Evolutionary conservation across 2,329 filamentous ascomycete species (phyloP), one percentile per base, ranked within the genome.

Genomic region (Fusarium nematophilum): DNA sequence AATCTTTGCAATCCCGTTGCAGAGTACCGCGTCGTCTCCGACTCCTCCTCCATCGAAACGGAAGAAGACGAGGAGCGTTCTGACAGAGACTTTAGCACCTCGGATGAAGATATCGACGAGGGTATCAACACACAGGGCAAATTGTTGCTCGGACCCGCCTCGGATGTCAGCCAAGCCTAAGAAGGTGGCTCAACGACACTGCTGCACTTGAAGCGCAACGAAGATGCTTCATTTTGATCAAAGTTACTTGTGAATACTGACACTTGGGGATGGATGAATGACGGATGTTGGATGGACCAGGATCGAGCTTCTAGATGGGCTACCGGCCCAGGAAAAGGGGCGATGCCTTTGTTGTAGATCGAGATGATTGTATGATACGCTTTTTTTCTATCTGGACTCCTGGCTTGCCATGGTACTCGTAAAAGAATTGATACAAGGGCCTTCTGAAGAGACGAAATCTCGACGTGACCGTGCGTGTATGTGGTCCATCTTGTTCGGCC

Each of bases 21-120:
- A 72, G 70, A 72, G 37, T 69, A 65, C 27, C 49, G 59, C 26
- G 29, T 54, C 15, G 17, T 66, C 18, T 38, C 50, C 18, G 55
- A 68, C 30, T 38, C 53, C 21, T 68, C 58, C 14, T 62, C 55
- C 8, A 10, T 44, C 9, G 23, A 36, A 9, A 44, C 36, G 4
- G 56, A 58, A 25, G 38, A 40, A 7, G 29, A 15, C 10, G 34
- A 49, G n/a, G 42, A 50, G 8, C 34, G 29, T 23, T 59, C 43
- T 8, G 55, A 51, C 14, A 49, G 29, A 25, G 53, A 61, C 17
- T 55, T 36, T 7, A 49, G 42, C 9, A 50, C 53, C 17, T 60
- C 55, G 5, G 53, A 52, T 8, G 61, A 68, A 14, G 56, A 53
- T 9, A 11, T 47, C 9, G 47, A 50, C 23, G 59, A 54, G 36